Evolutionary conservation across 2,329 filamentous ascomycete genomes (phyloP).

Genomic region (Coniochaeta sp.): DNA sequence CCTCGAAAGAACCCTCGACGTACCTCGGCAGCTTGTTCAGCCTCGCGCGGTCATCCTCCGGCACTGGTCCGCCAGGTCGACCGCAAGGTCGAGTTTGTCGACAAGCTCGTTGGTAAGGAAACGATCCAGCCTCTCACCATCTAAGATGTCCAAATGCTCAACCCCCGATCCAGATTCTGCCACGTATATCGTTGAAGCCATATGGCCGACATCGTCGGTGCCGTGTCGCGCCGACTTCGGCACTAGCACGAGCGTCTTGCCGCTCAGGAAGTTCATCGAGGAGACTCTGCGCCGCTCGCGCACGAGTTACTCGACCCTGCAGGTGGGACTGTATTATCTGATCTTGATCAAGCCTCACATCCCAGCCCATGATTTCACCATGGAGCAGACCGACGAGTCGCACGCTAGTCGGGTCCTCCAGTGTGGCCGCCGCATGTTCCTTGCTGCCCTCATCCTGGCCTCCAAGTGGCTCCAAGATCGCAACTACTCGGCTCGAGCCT

Average conservation of each 20-base stretch:
- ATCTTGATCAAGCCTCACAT: conserved; percentile 90
- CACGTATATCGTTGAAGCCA: conserved; percentile 92
- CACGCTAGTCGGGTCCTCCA: conserved; percentile 74
- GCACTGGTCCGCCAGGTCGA: conserved; percentile 79
- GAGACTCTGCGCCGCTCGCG: conserved; percentile 91
- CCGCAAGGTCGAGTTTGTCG: conserved; percentile 91
- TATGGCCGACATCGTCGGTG: conserved; percentile 87
- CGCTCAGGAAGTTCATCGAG: conserved; percentile 92
- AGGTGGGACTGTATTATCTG: conserved; percentile 94
- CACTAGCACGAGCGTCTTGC: conserved; percentile 66
- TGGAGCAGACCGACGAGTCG: conserved; percentile 71
- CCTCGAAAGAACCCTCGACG: conserved; percentile 59
- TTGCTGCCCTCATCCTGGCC: conserved; percentile 87
- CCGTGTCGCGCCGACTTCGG: conserved; percentile 67
- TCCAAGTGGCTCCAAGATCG: conserved; percentile 98
- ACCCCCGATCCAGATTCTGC: conserved; percentile 70
- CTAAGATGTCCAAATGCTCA: conserved; percentile 20
- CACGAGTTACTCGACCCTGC: conserved; percentile 94
- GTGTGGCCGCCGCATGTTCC: conserved; percentile 95
- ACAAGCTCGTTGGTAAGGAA: conserved; percentile 91
- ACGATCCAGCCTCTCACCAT: conserved; percentile 12
- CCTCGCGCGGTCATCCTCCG: conserved; percentile 58
- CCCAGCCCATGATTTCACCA: conserved; percentile 74
- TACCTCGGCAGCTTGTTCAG: conserved; percentile 29
- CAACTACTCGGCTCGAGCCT: conserved; percentile 94